Percentiles rank a stretch among this genome's conserved stretches.
Conservation (phyloP, 768 basidiomycete species). For the Lactarius indigo region DNA sequence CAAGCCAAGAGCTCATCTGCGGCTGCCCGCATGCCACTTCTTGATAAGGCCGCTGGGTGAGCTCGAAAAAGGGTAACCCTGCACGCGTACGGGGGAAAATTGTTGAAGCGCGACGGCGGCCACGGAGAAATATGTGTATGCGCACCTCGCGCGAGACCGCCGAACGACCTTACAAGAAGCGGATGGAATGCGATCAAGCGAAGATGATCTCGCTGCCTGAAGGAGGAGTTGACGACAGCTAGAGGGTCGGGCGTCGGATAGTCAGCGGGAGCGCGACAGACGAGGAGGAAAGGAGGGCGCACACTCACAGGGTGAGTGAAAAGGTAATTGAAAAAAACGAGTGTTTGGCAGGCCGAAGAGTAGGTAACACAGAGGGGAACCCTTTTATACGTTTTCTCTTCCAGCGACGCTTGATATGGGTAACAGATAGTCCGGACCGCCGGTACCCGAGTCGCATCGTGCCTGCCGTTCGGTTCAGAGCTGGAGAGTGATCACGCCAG, state of each 20-base stretch:
- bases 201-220: slow-evolving; percentile 31
- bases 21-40: slow-evolving; percentile 28
- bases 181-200: slow-evolving; percentile 36
- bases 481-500: background rate
- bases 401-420: slow-evolving; percentile 8
- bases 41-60: slow-evolving; percentile 27
- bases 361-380: background rate
- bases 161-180: slow-evolving; percentile 42
- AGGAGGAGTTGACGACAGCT: slow-evolving; percentile 25
- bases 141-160: slow-evolving; percentile 36
- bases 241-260: background rate
- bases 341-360: background rate
- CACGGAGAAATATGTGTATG: background rate
- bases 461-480: background rate
- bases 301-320: slow-evolving; percentile 19
- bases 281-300: background rate
- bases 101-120: background rate
- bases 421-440: background rate
- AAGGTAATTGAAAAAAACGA: background rate
- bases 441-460: background rate
- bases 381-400: slow-evolving; percentile 14
- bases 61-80: slow-evolving; percentile 23
- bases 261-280: background rate
- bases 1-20: slow-evolving; percentile 27
- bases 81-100: background rate